phyloP scores from a whole-genome alignment of 208 protist species.

The Leishmania braziliensis region DNA sequence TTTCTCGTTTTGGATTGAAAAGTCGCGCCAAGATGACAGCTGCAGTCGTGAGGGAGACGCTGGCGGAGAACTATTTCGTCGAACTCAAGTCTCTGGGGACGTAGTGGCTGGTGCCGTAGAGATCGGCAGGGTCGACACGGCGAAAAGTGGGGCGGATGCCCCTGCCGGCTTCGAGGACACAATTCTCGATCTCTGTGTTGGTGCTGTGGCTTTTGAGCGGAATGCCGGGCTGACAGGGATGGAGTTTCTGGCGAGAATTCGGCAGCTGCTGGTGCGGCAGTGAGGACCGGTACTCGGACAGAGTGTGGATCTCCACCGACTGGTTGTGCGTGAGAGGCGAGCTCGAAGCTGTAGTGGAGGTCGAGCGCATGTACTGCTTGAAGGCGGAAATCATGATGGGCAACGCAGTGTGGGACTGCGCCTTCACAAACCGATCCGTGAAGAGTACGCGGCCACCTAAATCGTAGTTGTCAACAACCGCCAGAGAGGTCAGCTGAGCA shows the following conservation, averaged over 20 bases:
- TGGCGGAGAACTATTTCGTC: too few relatives aligned
- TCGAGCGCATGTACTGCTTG: conserved; percentile 21
- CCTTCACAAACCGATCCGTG: conserved; percentile 17
- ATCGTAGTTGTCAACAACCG: neutral
- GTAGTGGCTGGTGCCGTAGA: conserved; percentile 28
- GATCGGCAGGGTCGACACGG: conserved; percentile 15
- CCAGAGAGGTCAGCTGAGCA: neutral
- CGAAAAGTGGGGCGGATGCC: conserved; percentile 19
- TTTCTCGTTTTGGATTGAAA: too few relatives aligned
- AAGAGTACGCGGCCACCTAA: conserved; percentile 19
- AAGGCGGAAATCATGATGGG: conserved; percentile 21
- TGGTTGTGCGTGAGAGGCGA: neutral
- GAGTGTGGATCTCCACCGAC: neutral
- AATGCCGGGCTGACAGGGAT: conserved; percentile 13
- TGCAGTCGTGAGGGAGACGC: too few relatives aligned
- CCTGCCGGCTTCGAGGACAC: neutral
- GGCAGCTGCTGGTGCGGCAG: neutral
- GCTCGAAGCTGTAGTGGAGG: neutral
- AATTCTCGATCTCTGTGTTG: conserved; percentile 10
- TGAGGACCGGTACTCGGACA: neutral
- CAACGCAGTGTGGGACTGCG: conserved; percentile 20
- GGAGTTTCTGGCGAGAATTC: neutral
- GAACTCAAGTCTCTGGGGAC: too few relatives aligned
- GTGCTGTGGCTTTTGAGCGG: conserved; percentile 5
- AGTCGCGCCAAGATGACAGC: too few relatives aligned